Base-by-base conservation (phyloP, 148 eudicot genomes). In the Dysphania ambrosioides region DNA sequence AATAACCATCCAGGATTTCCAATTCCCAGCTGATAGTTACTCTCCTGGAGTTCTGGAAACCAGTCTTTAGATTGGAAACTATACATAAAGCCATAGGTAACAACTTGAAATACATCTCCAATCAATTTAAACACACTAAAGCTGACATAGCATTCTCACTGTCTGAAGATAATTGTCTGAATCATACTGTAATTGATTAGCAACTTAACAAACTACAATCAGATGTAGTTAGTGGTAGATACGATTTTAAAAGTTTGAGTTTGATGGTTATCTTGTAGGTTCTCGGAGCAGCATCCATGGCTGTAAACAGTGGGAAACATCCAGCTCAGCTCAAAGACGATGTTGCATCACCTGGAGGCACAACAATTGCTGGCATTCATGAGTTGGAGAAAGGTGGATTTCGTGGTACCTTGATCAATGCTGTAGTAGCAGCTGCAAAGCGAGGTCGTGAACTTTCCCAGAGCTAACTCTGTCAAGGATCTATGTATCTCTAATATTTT, bases 311-410 rank as follows among this genome's bases (percentile, higher is more conserved):
- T 13, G 94, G 97, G 42, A 95, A 90, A 86, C 99, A 92, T 79
- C 99, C 97, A 3, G 97, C 88, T 55, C 94, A 95, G 88, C 93
- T 93, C 62, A 95, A 95, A 83, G 97, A 90, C 62, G 97, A 95
- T 36, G 97, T 95, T 71, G 87, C 99, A 70, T 88, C 94, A 40
- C 97, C 96, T 38, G 94, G 91, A 57, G 97, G 97, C 47, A 90
- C 99, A 21, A 96, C 97, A 60, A 92, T 92, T 51, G 97, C 94
- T 2, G 97, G 99, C 73, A 83, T 95, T 76, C 97, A 95, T 57
- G 97, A 95, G 79, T 66, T 95, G 84, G 99, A 90, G 85, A 95
- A 90, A 86, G 85, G 86, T 35, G 94, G 97, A 18, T 88, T 87
- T 74, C 94, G 99, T 49, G 99, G 91, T 64, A 87, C 82, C 47